Base-by-base conservation (phyloP, 805 yeast species). In the Nakazawaea siamensis region DNA sequence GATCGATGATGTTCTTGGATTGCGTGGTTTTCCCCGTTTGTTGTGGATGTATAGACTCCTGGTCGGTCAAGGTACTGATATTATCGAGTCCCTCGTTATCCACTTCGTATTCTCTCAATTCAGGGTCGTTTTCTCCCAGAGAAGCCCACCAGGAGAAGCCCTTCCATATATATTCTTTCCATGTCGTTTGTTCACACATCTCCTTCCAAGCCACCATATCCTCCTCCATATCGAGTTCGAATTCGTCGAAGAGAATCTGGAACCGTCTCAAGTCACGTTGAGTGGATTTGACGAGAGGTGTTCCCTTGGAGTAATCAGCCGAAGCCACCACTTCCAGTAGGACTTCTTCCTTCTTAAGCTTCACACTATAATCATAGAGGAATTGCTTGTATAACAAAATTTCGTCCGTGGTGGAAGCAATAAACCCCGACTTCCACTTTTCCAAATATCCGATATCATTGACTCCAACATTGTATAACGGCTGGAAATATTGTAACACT, bases 101-200 rank as follows among this genome's bases (percentile, higher is more conserved):
- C 14, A 58, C 39, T 20, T 57, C 62, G 24, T 52, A 55, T 27
- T 66, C 69, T 19, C 58, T 62, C 30, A 60, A 57, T 15, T 57
- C 49, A 17, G 52, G 54, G 12, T 62, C 60, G 27, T 67, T 64
- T 40, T 77, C 81, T 7, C 92, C 94, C 1, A 92, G 90, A 20
- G 82, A 70, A 3, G 94, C 94, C 86, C 90, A 83, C 92, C 92
- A 83, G 15, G 81, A 60, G 39, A 82, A 68, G 1, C 87, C 87
- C 35, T 70, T 63, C 82, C 83, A 77, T 1, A 77, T 59, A 27
- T 70, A 60, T 44, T 75, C 78, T 35, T 64, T 61, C 70, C 82
- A 67, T 2, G 80, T 65, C 16, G 65, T 51, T 1, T 75, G 62
- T 33, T 69, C 74, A 1, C 71, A 61, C 10, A 64, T 63, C 2